Base-by-base conservation (phyloP, 257 asterid genomes). In the Eustoma russellianum region DNA sequence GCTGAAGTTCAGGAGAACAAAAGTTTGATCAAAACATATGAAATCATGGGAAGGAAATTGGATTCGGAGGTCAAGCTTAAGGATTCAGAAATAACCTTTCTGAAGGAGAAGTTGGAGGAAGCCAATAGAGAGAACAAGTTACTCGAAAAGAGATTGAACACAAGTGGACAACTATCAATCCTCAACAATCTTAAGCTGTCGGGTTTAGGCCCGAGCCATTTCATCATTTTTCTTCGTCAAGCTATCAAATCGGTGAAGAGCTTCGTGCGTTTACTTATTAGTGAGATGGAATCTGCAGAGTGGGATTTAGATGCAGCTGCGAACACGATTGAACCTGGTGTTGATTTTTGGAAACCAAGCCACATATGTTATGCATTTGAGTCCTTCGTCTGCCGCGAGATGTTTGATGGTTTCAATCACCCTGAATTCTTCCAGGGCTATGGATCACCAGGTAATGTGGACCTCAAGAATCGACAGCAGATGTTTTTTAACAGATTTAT, bases 271-370 rank as follows among this genome's bases (percentile, higher is more conserved):
- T 41, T 76, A 76, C 57, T 88, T 52, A 65, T 66, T 14, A 56
- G 58, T 8, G 90, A 80, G 62, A 79, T 91, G 92, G 85, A 79
- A 44, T 71, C 71, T 48, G 78, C 89, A 0, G 83, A 66, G 30
- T 91, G 95, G 97, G 95, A 85, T 69, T 55, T 91, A 73, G 82
- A 72, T 34, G 70, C 71, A 30, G 95, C 86, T 0, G 98, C 85
- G 15, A 56, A 62, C n/a, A 69, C 85, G 3, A 74, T 91, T 13
- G 72, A 71, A 17, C 86, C 93, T 0, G 82, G 76, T 2, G 68
- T 74, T 43, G 47, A 74, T n/a, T 83, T 72, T 60, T 73, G 75
- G 81, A 68, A 74, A 53, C 38, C 63, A 15, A 80, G 54, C 59
- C 80, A 91, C 50, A 65, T 57, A 34, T 75, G 86, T 48, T 87